A percentile compares a stretch with the other conserved stretches of the same genome.
These are phyloP conservation scores for Sporobolomyces phaffii DNA, from an alignment of 768 basidiomycete genomes.

Conservation along the genomic window DNA sequence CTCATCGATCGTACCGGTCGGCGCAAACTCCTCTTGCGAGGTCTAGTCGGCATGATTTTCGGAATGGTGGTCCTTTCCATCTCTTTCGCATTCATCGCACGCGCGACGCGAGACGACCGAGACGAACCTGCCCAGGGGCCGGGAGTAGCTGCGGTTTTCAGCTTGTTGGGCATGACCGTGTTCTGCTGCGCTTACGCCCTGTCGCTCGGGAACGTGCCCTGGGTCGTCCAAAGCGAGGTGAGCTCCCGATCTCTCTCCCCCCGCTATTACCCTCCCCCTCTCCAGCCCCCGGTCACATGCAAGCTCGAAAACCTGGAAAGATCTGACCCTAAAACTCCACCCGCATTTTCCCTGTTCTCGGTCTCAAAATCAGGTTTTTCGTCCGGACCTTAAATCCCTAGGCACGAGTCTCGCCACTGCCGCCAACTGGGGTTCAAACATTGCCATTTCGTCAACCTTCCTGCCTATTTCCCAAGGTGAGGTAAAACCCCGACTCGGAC, in stretches of 20 bases:
- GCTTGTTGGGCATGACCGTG: slow-evolving; percentile 13
- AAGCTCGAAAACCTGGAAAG: no score
- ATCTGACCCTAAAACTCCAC: no score
- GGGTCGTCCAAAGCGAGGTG: slow-evolving; percentile 37
- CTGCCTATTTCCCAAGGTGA: slow-evolving; percentile 22
- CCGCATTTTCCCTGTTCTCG: no score
- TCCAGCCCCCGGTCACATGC: not conserved
- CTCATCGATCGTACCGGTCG: slow-evolving; percentile 32
- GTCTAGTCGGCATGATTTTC: slow-evolving; percentile 29
- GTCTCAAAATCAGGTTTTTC: slow-evolving; percentile 19
- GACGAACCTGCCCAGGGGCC: not conserved
- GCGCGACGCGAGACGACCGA: no score
- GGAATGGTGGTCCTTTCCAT: slow-evolving; percentile 31
- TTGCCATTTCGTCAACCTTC: slow-evolving; percentile 33
- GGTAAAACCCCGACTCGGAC: no score
- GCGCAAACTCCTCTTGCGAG: slow-evolving; percentile 23
- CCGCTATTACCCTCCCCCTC: not conserved
- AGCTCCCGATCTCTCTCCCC: not conserved
- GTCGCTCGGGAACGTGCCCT: slow-evolving; percentile 34
- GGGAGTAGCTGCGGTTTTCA: slow-evolving; percentile 15
- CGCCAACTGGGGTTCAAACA: slow-evolving; percentile 28
- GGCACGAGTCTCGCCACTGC: slow-evolving; percentile 18
- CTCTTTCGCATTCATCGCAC: slow-evolving; percentile 30
- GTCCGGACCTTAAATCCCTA: slow-evolving; percentile 20
- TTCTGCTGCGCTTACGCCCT: slow-evolving; percentile 33